These are phyloP conservation scores for Xylaria grammica DNA, from an alignment of 495 filamentous ascomycete species.

Conservation along the genomic window DNA sequence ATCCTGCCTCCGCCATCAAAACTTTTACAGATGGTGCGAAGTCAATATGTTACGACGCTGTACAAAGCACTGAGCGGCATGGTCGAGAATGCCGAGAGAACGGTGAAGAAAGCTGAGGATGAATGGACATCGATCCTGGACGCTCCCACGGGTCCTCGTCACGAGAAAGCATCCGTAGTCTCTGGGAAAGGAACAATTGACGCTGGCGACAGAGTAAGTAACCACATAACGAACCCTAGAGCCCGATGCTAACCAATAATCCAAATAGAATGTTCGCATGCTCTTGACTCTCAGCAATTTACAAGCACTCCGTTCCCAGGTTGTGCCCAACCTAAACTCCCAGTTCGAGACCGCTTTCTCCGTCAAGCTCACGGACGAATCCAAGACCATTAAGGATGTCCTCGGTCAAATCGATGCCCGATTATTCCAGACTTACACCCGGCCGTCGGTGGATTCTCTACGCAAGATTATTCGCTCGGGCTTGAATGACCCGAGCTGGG, in stretches of 20 bases:
- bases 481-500: conserved; percentile 73
- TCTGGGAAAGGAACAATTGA: conserved; percentile 63
- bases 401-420: conserved; percentile 85
- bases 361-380: conserved; percentile 88
- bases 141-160: conserved; percentile 28
- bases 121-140: conserved; percentile 61
- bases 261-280: conserved; percentile 80
- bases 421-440: conserved; percentile 89
- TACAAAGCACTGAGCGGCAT: conserved; percentile 92
- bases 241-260: conserved; percentile 24
- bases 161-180: conserved; percentile 33
- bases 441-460: conserved; percentile 68
- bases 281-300: conserved; percentile 92
- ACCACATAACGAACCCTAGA: neutral
- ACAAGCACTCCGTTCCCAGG: conserved; percentile 72
- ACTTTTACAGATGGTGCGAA: conserved; percentile 81
- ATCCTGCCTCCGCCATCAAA: conserved; percentile 83
- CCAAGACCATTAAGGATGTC: conserved; percentile 86
- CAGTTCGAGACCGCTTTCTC: conserved; percentile 91
- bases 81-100: conserved; percentile 90
- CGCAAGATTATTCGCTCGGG: conserved; percentile 70
- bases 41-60: conserved; percentile 85
- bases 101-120: conserved; percentile 61
- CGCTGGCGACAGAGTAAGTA: conserved; percentile 70
- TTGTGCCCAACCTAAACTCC: conserved; percentile 80